These are phyloP conservation scores for Bipolaris sorokiniana DNA, from an alignment of 2,329 filamentous ascomycete genomes.

Conservation along the genomic window DNA sequence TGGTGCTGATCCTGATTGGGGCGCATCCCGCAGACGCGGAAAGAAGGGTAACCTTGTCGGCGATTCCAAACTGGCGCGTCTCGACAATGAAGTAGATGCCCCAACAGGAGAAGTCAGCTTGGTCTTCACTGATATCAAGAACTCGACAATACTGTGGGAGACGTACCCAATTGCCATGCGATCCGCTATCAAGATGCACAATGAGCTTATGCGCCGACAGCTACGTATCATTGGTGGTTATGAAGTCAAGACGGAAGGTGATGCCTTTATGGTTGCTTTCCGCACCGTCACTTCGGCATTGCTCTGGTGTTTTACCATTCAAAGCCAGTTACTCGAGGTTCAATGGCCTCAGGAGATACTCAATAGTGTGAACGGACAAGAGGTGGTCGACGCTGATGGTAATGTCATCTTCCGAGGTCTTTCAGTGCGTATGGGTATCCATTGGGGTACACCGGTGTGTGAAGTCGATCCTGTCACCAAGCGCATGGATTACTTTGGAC, in stretches of 20 bases:
- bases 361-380: slow-evolving; percentile 82
- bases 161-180: slow-evolving; percentile 94
- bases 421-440: slow-evolving; percentile 96
- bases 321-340: slow-evolving; percentile 84
- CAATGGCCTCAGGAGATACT: slow-evolving; percentile 94
- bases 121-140: slow-evolving; percentile 99
- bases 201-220: slow-evolving; percentile 93
- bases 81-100: slow-evolving; percentile 89
- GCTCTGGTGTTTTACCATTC: slow-evolving; percentile 95
- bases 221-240: slow-evolving; percentile 93
- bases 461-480: slow-evolving; percentile 95
- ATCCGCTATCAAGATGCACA: slow-evolving; percentile 95
- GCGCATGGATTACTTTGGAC: slow-evolving; percentile 99
- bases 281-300: slow-evolving; percentile 93
- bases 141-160: slow-evolving; percentile 95
- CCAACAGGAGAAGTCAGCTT: slow-evolving; percentile 90
- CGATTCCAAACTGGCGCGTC: slow-evolving; percentile 83
- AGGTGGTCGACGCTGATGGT: slow-evolving; percentile 80
- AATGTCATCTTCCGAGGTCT: slow-evolving; percentile 91
- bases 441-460: slow-evolving; percentile 93
- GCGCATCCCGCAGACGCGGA: slow-evolving; percentile 63
- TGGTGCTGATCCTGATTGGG: slow-evolving; percentile 73
- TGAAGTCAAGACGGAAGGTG: slow-evolving; percentile 99
- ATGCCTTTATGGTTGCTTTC: slow-evolving; percentile 99
- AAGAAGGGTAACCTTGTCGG: slow-evolving; percentile 68